A percentile compares a stretch with the other conserved stretches of the same genome.
These are phyloP conservation scores for Tricholoma sp. DNA, from an alignment of 768 basidiomycete genomes.

Conservation along the genomic window DNA sequence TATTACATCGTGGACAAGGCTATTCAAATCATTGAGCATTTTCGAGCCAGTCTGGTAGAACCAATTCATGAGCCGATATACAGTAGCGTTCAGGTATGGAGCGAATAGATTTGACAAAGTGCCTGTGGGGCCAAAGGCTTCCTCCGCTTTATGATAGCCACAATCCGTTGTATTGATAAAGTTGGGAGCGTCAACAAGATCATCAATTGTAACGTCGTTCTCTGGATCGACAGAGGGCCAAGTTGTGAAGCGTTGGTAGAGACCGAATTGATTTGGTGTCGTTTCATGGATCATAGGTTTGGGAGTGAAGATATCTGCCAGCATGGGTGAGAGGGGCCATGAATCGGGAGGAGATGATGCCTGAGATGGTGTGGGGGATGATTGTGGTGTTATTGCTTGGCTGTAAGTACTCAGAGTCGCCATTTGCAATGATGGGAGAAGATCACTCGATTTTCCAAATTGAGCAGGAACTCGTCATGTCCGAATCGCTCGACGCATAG, in stretches of 20 bases:
- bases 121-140: background rate
- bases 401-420: background rate
- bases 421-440: background rate
- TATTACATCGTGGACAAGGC: background rate
- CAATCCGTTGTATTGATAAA: background rate
- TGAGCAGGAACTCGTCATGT: background rate
- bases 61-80: constrained; percentile 1
- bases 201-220: background rate
- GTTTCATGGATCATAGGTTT: background rate
- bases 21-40: background rate
- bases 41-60: background rate
- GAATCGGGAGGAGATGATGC: background rate
- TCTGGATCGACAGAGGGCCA: background rate
- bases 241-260: no score
- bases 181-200: background rate
- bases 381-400: background rate
- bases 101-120: background rate
- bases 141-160: background rate
- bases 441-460: background rate
- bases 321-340: background rate
- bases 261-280: no score
- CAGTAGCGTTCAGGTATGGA: constrained; percentile 3
- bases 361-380: background rate
- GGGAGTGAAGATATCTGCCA: background rate
- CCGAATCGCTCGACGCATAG: background rate